Evolutionary conservation across 2,329 filamentous ascomycete genomes (phyloP), one percentile per base, ranked within the genome.

Genomic region (Neonectria punicea): DNA sequence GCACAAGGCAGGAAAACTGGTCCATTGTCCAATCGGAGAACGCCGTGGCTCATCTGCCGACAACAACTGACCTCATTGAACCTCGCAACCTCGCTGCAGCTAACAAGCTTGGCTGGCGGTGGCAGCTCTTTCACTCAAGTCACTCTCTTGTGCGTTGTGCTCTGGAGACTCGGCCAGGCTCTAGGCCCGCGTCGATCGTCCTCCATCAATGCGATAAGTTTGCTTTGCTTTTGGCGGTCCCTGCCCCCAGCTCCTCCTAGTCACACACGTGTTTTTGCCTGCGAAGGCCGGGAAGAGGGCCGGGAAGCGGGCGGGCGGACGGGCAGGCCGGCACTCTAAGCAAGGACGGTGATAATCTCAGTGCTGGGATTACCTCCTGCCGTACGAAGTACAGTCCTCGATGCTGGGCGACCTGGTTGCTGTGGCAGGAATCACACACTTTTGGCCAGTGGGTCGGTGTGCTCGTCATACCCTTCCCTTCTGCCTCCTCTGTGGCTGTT

Each of bases 31-130:
- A 74, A 73, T 74, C 68, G 63, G 68, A 62, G 53, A 20, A 20
- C 54, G 55, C 36, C 47, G 34, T 60, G 14, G 39, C n/a, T 58
- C 65, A 61, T 66, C 63, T 61, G 61, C 64, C 69, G 61, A 72
- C 66, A 41, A 73, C 60, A 58, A 68, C 63, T 67, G 69, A 74
- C 69, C 61, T 73, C 72, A 68, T 66, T 59, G 53, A 49, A 67
- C 43, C 41, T 57, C 30, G 30, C 55, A 49, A 64, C 43, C 41
- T 54, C 30, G 22, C 55, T 59, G 64, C 39, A 30, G 30, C 30
- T 53, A 46, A 10, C 39, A 41, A 28, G 43, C 47, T 43, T 54
- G 55, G 47, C 53, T 53, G 36, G 39, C 36, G 49, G 13, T 30
- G 16, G 18, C 43, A 20, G 32, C 43, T 47, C 60, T 25, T 41